These are phyloP conservation scores for Ceratobasidium papillatum DNA, from an alignment of 1,284 basidiomycete species.

Conservation along the genomic window DNA sequence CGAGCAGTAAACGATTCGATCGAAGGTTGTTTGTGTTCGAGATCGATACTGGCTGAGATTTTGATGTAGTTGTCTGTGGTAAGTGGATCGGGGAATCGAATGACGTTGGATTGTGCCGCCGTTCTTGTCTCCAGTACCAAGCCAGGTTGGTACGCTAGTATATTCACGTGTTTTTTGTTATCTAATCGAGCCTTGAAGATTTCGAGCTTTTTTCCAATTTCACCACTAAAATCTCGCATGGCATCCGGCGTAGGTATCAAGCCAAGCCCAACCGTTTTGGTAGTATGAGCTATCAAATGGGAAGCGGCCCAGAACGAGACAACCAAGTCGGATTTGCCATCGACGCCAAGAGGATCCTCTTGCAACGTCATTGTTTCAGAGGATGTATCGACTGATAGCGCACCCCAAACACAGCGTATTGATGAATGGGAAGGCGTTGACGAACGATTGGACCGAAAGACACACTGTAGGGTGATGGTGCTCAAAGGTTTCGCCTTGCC, in stretches of 20 bases:
- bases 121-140: not conserved
- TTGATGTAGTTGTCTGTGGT: not conserved
- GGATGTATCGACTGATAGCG: not conserved
- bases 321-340: not conserved
- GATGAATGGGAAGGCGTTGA: not conserved
- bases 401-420: not conserved
- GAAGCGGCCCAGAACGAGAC: conserved; percentile 25
- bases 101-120: not conserved
- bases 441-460: not conserved
- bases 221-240: no score
- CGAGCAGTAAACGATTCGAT: no score
- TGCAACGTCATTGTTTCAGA: not conserved
- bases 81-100: not conserved
- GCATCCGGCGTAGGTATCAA: no score
- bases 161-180: not conserved
- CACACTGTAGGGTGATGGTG: not conserved
- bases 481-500: not conserved
- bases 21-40: not conserved
- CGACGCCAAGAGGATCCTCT: not conserved
- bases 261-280: no score
- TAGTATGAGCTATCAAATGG: no score
- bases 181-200: not conserved
- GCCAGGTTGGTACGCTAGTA: not conserved
- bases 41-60: no score
- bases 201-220: no score